These are phyloP conservation scores for Rhododendron williamsianum DNA, from an alignment of 148 eudicot genomes.

Conservation along the genomic window DNA sequence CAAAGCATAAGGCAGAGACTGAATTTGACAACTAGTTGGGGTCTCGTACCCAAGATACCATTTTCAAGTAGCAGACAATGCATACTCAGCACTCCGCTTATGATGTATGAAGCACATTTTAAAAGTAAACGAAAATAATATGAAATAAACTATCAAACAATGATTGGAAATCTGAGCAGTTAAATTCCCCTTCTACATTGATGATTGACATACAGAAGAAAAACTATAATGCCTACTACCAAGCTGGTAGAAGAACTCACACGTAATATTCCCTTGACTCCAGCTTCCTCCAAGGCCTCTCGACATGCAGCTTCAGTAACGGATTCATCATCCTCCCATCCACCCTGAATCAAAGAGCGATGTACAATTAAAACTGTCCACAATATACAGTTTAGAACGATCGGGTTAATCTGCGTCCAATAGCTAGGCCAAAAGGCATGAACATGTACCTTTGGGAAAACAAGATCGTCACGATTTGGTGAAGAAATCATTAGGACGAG, in stretches of 20 bases:
- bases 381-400: not conserved
- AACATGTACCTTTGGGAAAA: slow-evolving; percentile 21
- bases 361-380: not conserved
- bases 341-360: slow-evolving; percentile 15
- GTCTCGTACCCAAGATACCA: not conserved
- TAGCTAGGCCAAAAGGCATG: not conserved
- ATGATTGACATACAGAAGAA: not conserved
- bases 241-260: slow-evolving; percentile 13
- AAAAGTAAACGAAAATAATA: not conserved
- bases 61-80: not conserved
- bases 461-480: slow-evolving; percentile 21
- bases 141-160: not conserved
- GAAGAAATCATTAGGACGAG: slow-evolving; percentile 24
- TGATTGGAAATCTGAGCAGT: not conserved
- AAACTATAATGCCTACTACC: not conserved
- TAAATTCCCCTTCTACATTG: not conserved
- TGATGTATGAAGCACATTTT: not conserved
- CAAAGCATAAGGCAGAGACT: not conserved
- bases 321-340: slow-evolving; percentile 25
- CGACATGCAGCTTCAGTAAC: slow-evolving; percentile 20
- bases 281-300: slow-evolving; percentile 26
- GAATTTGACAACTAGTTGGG: not conserved
- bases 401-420: not conserved
- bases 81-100: not conserved
- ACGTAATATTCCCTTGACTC: slow-evolving; percentile 21